phyloP scores from a whole-genome alignment of 169 alveolate genomes.

The Neospora caninum region DNA sequence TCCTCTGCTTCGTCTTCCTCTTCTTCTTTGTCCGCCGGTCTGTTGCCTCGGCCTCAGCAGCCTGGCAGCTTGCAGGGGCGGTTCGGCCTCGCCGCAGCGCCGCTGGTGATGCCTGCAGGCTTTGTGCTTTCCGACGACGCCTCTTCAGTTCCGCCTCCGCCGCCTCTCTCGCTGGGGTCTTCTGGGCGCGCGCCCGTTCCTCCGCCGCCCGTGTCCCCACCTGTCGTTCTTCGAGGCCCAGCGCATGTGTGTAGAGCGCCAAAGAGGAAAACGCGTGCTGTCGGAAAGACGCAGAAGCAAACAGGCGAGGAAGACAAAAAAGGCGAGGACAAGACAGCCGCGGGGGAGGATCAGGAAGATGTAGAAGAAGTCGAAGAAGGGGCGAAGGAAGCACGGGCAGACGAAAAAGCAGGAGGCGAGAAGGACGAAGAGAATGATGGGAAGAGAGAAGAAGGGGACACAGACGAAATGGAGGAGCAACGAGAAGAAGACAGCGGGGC shows the following conservation, averaged over 20 bases:
- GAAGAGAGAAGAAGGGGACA: neutral
- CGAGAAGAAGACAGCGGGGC: neutral
- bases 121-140: neutral
- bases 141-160: neutral
- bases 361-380: neutral
- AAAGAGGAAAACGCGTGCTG: neutral
- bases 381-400: neutral
- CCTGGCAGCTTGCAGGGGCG: constrained; percentile 4
- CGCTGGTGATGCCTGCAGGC: neutral
- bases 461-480: neutral
- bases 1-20: neutral
- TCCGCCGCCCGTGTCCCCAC: too few relatives aligned
- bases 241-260: too few relatives aligned
- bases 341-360: neutral
- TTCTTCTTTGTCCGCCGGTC: neutral
- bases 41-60: neutral
- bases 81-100: constrained; percentile 32
- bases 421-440: neutral
- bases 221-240: too few relatives aligned
- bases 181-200: neutral
- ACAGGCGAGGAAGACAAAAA: too few relatives aligned
- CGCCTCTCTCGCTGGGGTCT: neutral
- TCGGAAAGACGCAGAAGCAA: too few relatives aligned
- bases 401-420: neutral
- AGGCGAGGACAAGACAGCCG: neutral